phyloP scores from a whole-genome alignment of 805 yeast species.

The Candida berthetii region DNA sequence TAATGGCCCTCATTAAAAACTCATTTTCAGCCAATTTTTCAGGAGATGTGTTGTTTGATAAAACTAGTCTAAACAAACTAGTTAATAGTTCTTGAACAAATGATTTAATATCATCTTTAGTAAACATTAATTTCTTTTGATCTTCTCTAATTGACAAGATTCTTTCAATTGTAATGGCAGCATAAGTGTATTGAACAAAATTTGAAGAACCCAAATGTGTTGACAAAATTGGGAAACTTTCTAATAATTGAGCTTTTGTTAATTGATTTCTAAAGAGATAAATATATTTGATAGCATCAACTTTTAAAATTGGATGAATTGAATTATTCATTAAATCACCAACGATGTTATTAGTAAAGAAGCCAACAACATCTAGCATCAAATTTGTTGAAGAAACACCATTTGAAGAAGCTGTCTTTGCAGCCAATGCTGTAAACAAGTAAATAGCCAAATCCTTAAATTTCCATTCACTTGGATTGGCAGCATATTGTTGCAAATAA shows the following conservation, averaged over 20 bases:
- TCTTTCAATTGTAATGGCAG: constrained; percentile 90
- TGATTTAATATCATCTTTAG: constrained; percentile 64
- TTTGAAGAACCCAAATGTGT: constrained; percentile 58
- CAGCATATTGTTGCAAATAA: constrained; percentile 48
- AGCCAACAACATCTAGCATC: constrained; percentile 78
- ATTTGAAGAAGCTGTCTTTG: constrained; percentile 83
- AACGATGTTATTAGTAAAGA: constrained; percentile 77
- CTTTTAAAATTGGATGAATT: constrained; percentile 73
- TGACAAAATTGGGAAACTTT: constrained; percentile 74
- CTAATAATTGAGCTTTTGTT: constrained; percentile 74
- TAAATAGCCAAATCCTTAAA: constrained; percentile 83
- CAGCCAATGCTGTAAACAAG: constrained; percentile 82
- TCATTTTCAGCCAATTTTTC: constrained; percentile 95
- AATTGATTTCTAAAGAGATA: constrained; percentile 89
- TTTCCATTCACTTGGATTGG: constrained; percentile 61
- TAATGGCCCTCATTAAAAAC: constrained; percentile 80
- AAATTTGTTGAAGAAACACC: constrained; percentile 87
- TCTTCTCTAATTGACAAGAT: constrained; percentile 70
- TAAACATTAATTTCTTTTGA: constrained; percentile 56
- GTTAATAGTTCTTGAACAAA: constrained; percentile 55
- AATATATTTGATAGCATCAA: constrained; percentile 90
- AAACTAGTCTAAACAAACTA: constrained; percentile 61
- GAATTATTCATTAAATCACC: constrained; percentile 61
- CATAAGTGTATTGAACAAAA: constrained; percentile 86
- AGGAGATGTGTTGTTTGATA: constrained; percentile 57